phyloP scores from a whole-genome alignment of 2,329 filamentous ascomycete genomes.

The Epichloe bromicola region DNA sequence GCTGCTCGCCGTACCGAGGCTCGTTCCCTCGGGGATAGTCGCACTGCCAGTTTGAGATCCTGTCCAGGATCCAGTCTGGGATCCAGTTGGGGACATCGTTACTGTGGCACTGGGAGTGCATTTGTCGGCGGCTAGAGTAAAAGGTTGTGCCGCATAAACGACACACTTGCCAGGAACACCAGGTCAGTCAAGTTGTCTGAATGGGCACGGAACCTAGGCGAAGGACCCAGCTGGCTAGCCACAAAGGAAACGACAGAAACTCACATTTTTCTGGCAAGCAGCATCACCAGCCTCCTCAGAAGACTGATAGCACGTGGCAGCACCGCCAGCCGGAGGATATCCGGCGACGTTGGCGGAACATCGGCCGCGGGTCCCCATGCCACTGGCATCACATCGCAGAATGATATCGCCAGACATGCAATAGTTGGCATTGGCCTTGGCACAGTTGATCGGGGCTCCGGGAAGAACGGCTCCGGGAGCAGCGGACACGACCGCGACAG shows the following conservation, averaged over 20 bases:
- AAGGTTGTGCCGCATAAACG: slow-evolving; percentile 27
- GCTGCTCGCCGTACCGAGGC: neutral
- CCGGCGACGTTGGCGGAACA: slow-evolving; percentile 32
- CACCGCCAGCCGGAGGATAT: slow-evolving; percentile 25
- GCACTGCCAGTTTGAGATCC: neutral
- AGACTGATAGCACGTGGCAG: slow-evolving; percentile 28
- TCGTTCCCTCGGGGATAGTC: neutral
- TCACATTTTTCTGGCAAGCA: slow-evolving; percentile 33
- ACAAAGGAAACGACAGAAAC: slow-evolving; percentile 4
- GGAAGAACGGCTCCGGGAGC: slow-evolving; percentile 24
- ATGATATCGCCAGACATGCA: slow-evolving; percentile 34
- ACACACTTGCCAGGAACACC: slow-evolving; percentile 21
- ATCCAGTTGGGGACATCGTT: neutral
- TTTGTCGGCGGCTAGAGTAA: slow-evolving; percentile 22
- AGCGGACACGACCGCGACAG: slow-evolving; percentile 24
- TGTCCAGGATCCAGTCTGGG: neutral
- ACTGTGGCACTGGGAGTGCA: slow-evolving; percentile 20
- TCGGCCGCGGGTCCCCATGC: slow-evolving; percentile 26
- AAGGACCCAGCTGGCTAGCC: too few species aligned
- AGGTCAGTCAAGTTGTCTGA: neutral
- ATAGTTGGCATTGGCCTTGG: slow-evolving; percentile 27
- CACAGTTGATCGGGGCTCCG: slow-evolving; percentile 22
- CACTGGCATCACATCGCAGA: slow-evolving; percentile 29
- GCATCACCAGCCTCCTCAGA: slow-evolving; percentile 27
- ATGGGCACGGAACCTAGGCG: neutral